Evolutionary conservation across 2,329 filamentous ascomycete species (phyloP).

Genomic region (Hypoxylon rubiginosum): DNA sequence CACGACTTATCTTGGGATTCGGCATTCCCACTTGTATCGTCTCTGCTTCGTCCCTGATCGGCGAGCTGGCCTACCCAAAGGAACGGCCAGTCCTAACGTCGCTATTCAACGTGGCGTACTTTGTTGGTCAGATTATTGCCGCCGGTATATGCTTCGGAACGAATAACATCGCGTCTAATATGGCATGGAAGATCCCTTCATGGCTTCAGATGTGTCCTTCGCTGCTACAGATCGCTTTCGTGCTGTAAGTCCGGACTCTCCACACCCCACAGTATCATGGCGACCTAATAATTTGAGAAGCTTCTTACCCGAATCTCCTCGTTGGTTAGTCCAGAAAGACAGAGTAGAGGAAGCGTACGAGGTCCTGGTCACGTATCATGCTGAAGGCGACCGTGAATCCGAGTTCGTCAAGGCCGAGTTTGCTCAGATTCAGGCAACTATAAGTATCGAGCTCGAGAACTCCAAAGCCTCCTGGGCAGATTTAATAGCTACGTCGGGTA

Average conservation of each 20-base stretch:
- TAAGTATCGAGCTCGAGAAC: slow-evolving; percentile 65
- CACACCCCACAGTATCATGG: not conserved
- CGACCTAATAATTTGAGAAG: slow-evolving; percentile 23
- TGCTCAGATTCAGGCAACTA: slow-evolving; percentile 68
- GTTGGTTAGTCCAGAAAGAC: slow-evolving; percentile 69
- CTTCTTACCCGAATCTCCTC: slow-evolving; percentile 71
- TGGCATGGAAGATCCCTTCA: slow-evolving; percentile 61
- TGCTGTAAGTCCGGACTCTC: slow-evolving; percentile 51
- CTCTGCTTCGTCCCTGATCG: slow-evolving; percentile 69
- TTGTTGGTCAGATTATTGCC: slow-evolving; percentile 65
- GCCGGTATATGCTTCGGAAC: slow-evolving; percentile 66
- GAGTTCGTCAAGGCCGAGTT: slow-evolving; percentile 67
- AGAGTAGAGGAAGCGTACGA: slow-evolving; percentile 62
- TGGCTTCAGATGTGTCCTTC: slow-evolving; percentile 62
- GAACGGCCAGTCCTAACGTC: slow-evolving; percentile 71
- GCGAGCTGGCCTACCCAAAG: slow-evolving; percentile 71
- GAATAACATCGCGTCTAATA: slow-evolving; percentile 55
- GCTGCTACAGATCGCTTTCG: slow-evolving; percentile 56
- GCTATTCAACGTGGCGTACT: slow-evolving; percentile 71
- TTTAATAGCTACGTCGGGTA: slow-evolving; percentile 58
- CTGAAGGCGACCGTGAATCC: slow-evolving; percentile 61
- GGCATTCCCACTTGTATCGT: slow-evolving; percentile 72
- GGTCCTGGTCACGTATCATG: slow-evolving; percentile 62
- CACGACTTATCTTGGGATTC: slow-evolving; percentile 71
- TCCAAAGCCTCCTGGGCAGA: slow-evolving; percentile 62